Percentiles rank a stretch among this genome's conserved stretches.
phyloP scores from a whole-genome alignment of 1,284 basidiomycete species.

The Rugosomyces carneus region DNA sequence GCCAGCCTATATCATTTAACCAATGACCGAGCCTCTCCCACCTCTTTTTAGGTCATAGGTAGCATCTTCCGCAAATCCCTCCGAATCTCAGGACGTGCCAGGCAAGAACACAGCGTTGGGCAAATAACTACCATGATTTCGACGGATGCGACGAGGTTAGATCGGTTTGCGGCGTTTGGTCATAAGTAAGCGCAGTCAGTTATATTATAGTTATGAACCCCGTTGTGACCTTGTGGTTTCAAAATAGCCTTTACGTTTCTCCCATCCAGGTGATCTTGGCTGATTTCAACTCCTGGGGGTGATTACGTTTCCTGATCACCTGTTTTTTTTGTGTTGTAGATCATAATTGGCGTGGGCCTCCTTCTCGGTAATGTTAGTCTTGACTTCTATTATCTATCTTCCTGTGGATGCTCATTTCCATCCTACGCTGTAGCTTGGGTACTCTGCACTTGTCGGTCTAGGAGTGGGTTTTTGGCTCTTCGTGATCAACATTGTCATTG shows the following conservation, averaged over 20 bases:
- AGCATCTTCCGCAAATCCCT: slow-evolving; percentile 68
- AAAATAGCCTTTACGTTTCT: slow-evolving; percentile 44
- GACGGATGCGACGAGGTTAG: slow-evolving; percentile 50
- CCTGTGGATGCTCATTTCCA: background rate
- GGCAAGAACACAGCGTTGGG: slow-evolving; percentile 53
- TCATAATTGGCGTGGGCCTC: slow-evolving; percentile 57
- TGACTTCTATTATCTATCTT: background rate
- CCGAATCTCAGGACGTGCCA: slow-evolving; percentile 57
- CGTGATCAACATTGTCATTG: too few species aligned
- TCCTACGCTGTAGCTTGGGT: slow-evolving; percentile 43
- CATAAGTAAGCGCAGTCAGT: slow-evolving; percentile 41
- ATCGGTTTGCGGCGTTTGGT: slow-evolving; percentile 38
- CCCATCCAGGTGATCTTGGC: slow-evolving; percentile 40
- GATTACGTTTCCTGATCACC: too few species aligned
- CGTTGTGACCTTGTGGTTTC: too few species aligned
- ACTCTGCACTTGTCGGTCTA: slow-evolving; percentile 65
- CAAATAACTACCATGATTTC: slow-evolving; percentile 71
- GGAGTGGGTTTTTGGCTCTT: too few species aligned
- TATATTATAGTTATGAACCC: too few species aligned
- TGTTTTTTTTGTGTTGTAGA: slow-evolving; percentile 26
- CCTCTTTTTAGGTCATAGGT: slow-evolving; percentile 59
- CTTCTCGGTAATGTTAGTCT: slow-evolving; percentile 50
- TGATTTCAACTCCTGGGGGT: too few species aligned
- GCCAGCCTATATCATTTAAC: background rate
- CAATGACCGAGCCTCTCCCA: background rate